Percentiles rank a stretch among this genome's conserved stretches.
These are phyloP conservation scores for Roridomyces roridus DNA, from an alignment of 768 basidiomycete genomes.

Conservation along the genomic window DNA sequence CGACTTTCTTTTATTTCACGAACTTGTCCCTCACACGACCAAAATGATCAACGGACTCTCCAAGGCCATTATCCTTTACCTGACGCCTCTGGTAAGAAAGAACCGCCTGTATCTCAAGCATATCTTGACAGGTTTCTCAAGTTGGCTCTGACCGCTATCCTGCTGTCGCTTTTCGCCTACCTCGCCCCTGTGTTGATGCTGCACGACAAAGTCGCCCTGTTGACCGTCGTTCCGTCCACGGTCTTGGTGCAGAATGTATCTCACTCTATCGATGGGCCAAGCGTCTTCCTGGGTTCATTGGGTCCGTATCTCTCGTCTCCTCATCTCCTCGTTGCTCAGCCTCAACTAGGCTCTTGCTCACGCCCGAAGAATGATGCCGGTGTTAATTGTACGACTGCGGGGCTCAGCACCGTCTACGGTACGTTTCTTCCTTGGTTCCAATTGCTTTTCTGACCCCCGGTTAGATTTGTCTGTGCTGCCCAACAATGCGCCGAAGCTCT, in stretches of 20 bases:
- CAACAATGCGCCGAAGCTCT: constrained; percentile 54
- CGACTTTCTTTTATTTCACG: constrained; percentile 19
- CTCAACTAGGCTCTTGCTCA: constrained; percentile 68
- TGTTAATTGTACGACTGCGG: constrained; percentile 61
- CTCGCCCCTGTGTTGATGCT: constrained; percentile 70
- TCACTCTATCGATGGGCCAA: constrained; percentile 66
- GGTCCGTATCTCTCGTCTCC: constrained; percentile 45
- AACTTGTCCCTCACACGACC: constrained; percentile 21
- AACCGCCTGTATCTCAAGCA: too few relatives aligned
- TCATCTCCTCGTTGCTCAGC: constrained; percentile 1
- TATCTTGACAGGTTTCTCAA: too few relatives aligned
- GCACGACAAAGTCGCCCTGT: constrained; percentile 65
- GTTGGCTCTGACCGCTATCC: constrained; percentile 66
- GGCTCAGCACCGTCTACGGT: constrained; percentile 70
- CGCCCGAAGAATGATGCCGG: constrained; percentile 52
- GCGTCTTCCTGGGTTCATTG: constrained; percentile 67
- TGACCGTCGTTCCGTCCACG: constrained; percentile 67
- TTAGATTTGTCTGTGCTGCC: constrained; percentile 73
- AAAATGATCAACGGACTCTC: constrained; percentile 75
- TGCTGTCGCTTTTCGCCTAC: constrained; percentile 71
- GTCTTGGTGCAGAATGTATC: constrained; percentile 37
- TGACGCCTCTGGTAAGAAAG: constrained; percentile 56
- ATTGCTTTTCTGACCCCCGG: background rate
- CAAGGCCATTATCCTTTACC: constrained; percentile 69
- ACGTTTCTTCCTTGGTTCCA: constrained; percentile 26